Evolutionary conservation across 108 stramenopile species (phyloP).

Genomic region (Epipyxis sp.): DNA sequence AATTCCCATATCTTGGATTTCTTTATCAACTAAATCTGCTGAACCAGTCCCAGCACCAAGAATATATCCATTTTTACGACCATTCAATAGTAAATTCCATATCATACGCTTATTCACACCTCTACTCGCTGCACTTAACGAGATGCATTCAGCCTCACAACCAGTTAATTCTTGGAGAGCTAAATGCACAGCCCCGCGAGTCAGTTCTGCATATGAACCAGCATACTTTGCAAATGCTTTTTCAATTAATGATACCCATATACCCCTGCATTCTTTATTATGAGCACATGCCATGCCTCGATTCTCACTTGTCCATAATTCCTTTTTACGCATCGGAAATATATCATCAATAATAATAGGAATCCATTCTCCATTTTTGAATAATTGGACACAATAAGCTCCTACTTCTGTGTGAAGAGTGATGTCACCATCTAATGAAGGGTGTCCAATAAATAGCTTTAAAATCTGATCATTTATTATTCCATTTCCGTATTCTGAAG

Average conservation of each 20-base stretch:
- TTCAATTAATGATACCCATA: conserved; percentile 22
- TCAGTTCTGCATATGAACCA: conserved; percentile 30
- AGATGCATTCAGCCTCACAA: conserved; percentile 45
- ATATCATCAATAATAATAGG: conserved; percentile 49
- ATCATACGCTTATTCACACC: conserved; percentile 42
- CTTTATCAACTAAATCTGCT: neutral
- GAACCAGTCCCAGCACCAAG: conserved; percentile 46
- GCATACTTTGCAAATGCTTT: conserved; percentile 49
- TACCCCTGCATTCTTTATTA: conserved; percentile 35
- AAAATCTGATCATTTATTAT: conserved; percentile 20
- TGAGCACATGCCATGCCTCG: conserved; percentile 31
- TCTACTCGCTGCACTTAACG: conserved; percentile 19
- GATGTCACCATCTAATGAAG: conserved; percentile 36
- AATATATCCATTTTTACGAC: conserved; percentile 47
- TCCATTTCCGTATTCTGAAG: conserved; percentile 41
- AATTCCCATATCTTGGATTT: conserved; percentile 39
- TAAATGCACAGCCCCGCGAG: conserved; percentile 43
- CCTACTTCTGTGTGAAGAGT: conserved; percentile 43
- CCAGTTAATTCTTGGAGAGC: conserved; percentile 40
- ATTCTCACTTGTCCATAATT: conserved; percentile 39
- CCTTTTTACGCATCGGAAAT: conserved; percentile 38
- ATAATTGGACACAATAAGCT: conserved; percentile 41
- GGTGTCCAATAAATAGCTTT: conserved; percentile 40
- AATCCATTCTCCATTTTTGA: conserved; percentile 38
- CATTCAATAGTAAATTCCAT: conserved; percentile 44